Base-by-base conservation (phyloP, 164 flowering plant genomes). In the Liriodendron chinense region DNA sequence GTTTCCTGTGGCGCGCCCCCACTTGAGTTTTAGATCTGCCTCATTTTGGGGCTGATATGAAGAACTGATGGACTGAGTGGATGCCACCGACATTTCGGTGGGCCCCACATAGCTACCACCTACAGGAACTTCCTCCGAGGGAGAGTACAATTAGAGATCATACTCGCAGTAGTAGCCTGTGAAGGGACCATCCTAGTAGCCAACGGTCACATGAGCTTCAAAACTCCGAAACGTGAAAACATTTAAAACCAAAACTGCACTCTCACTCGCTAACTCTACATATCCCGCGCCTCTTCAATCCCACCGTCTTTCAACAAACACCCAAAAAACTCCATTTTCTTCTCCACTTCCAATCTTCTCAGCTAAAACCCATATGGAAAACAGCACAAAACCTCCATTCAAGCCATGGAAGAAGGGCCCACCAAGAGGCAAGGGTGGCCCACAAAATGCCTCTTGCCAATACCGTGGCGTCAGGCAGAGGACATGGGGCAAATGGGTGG, bases 401-500 rank as follows among this genome's bases (percentile, higher is more conserved):
- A 94, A 91, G 82, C 94, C 95, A 70, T 94, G 99, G 98, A 96
- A 90, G 86, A 96, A 96, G 81, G 99, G 98, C 14, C 98, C 98
- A 0, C 84, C 97, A 0, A 85, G 99, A 81, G 98, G 99, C 75
- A 96, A 96, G 84, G 99, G 99, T 14, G 99, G 99, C 1, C 99
- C 99, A 14, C 95, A 90, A 76, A 96, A 96, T 67, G 90, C 98
- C 3, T 78, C 90, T 1, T 96, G 99, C 64, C 91, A 91, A 72
- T 96, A 94, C 65, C 85, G 98, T 9, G 99, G 99, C 2, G 99
- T 96, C 28, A 78, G 99, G 34, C 99, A 96, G 78, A 80, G 99
- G 47, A 96, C 99, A 0, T 96, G 99, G 99, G 99, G 99, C 12
- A 96, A 96, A 84, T 96, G 99, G 99, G 99, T 96, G 43, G 99